These are phyloP conservation scores for Mycena capillaripes DNA, from an alignment of 768 basidiomycete species.

Conservation along the genomic window DNA sequence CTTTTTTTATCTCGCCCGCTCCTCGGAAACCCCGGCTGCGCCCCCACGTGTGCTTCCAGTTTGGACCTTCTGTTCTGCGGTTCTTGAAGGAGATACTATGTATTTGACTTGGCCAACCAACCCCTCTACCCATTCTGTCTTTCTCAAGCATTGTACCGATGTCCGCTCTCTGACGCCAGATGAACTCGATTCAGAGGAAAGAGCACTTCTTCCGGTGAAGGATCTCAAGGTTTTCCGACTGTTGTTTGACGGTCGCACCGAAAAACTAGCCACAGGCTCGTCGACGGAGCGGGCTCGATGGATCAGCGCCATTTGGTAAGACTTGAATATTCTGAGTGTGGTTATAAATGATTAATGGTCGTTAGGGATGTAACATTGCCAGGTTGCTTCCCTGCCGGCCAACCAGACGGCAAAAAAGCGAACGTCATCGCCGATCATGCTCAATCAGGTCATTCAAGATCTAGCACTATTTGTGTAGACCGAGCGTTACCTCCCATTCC, in stretches of 20 bases:
- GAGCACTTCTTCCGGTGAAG: conserved; percentile 56
- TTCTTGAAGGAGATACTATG: conserved; percentile 35
- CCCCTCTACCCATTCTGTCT: conserved; percentile 60
- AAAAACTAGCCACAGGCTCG: conserved; percentile 74
- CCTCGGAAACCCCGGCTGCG: neutral
- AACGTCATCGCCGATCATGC: neutral
- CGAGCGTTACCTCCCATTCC: conserved; percentile 52
- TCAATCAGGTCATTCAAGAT: conserved; percentile 29
- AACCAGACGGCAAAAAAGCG: neutral
- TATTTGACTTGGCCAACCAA: conserved; percentile 34
- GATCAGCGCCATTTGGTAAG: conserved; percentile 83
- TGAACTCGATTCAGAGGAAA: conserved; percentile 61
- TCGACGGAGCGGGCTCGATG: conserved; percentile 77
- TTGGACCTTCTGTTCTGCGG: conserved; percentile 35
- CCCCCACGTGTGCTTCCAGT: conserved; percentile 4
- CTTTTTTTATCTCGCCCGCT: conserved; percentile 34
- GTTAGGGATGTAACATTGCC: conserved; percentile 70
- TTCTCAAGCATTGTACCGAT: conserved; percentile 68
- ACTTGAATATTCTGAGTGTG: neutral
- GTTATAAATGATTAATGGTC: neutral
- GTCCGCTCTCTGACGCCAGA: conserved; percentile 68
- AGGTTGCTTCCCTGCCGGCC: neutral
- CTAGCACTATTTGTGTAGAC: conserved; percentile 44
- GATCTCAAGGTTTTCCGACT: conserved; percentile 75
- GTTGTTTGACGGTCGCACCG: conserved; percentile 64